Conservation (phyloP, 306 rosid species). For the Sicyos edulis region DNA sequence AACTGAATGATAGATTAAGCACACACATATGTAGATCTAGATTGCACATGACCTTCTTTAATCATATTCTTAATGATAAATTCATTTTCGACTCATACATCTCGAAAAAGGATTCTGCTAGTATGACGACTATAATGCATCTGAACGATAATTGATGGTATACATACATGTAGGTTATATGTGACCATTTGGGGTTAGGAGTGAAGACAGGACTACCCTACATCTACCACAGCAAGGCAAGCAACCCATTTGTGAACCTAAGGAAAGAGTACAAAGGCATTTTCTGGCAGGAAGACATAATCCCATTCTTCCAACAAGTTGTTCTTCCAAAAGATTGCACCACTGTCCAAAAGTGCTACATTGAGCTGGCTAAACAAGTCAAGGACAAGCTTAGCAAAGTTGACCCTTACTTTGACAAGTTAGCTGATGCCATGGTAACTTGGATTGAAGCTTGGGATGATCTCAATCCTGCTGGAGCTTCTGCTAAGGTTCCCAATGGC, state of each 20-base stretch:
- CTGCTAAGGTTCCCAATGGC: constrained; percentile 32
- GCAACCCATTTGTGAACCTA: too few species aligned
- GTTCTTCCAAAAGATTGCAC: constrained; percentile 67
- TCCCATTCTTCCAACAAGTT: constrained; percentile 30
- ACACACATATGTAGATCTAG: not conserved
- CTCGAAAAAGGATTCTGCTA: not conserved
- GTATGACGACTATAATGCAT: not conserved
- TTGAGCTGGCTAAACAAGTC: constrained; percentile 76
- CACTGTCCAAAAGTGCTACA: constrained; percentile 78
- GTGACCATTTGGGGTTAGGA: constrained; percentile 68
- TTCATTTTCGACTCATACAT: not conserved
- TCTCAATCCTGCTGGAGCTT: constrained; percentile 34
- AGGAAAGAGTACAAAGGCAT: too few species aligned
- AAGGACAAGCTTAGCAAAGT: constrained; percentile 73
- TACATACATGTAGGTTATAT: constrained; percentile 40
- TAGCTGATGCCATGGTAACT: constrained; percentile 52
- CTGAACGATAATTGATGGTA: not conserved
- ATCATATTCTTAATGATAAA: not conserved
- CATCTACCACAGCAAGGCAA: too few species aligned
- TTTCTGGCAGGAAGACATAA: too few species aligned
- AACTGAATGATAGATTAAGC: not conserved
- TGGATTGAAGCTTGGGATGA: constrained; percentile 33
- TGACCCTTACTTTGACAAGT: constrained; percentile 71
- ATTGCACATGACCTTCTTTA: not conserved
- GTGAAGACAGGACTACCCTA: too few species aligned